Conservation (phyloP, 2,329 filamentous ascomycete species). For the Ophiostoma piceae region DNA sequence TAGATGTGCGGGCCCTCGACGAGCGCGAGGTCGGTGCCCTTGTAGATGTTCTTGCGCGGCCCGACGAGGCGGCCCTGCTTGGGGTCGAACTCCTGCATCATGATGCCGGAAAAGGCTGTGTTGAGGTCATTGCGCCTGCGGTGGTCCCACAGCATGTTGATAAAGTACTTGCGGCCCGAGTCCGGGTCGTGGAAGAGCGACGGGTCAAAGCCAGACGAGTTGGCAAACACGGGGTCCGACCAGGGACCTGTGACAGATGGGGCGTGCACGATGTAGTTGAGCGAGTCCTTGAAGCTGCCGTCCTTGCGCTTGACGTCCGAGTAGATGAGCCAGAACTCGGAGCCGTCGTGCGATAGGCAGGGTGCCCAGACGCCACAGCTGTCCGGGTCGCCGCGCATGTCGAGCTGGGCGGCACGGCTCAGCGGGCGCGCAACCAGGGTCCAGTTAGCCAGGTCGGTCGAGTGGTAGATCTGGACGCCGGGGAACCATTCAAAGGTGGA, state of each 20-base stretch:
- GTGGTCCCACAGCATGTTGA: slow-evolving; percentile 55
- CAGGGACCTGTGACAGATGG: slow-evolving; percentile 53
- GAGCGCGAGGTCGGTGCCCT: slow-evolving; percentile 49
- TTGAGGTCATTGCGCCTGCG: slow-evolving; percentile 39
- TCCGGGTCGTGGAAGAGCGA: slow-evolving; percentile 52
- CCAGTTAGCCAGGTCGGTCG: slow-evolving; percentile 48
- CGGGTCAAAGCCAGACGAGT: slow-evolving; percentile 53
- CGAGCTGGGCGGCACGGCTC: slow-evolving; percentile 39
- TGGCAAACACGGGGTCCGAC: slow-evolving; percentile 56
- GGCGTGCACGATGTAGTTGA: slow-evolving; percentile 52
- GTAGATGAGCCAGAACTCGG: slow-evolving; percentile 59
- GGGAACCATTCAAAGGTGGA: slow-evolving; percentile 51
- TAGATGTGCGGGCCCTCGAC: slow-evolving; percentile 56
- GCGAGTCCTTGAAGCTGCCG: slow-evolving; percentile 46
- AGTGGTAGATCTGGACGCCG: slow-evolving; percentile 49
- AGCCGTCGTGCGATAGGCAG: slow-evolving; percentile 56
- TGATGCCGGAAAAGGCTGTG: slow-evolving; percentile 50
- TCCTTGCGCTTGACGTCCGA: slow-evolving; percentile 64
- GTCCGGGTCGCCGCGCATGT: slow-evolving; percentile 53
- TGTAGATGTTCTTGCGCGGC: slow-evolving; percentile 50
- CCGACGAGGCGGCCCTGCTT: slow-evolving; percentile 47
- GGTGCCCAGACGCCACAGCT: slow-evolving; percentile 61
- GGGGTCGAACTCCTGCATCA: slow-evolving; percentile 54
- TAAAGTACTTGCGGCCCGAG: slow-evolving; percentile 51
- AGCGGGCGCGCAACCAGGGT: slow-evolving; percentile 40